A percentile compares a stretch with the other conserved stretches of the same genome.
Conservation (phyloP, 306 rosid species). For the Parietaria judaica region DNA sequence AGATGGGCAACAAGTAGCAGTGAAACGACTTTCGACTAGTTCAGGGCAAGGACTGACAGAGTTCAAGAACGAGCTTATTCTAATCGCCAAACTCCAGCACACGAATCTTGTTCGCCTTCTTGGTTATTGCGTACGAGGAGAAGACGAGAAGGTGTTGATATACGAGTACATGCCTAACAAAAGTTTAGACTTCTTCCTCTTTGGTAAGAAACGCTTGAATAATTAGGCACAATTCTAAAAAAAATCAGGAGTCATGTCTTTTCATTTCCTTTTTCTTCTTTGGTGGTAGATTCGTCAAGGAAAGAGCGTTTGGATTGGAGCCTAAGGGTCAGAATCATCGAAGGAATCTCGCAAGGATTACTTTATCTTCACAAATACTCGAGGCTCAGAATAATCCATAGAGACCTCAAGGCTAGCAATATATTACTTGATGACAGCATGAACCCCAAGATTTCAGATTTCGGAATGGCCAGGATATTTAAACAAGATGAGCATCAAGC, state of each 20-base stretch:
- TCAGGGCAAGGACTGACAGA: slow-evolving; percentile 16
- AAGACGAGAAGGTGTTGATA: slow-evolving; percentile 49
- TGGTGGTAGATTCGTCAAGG: not conserved
- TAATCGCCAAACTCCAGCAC: slow-evolving; percentile 15
- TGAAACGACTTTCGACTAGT: slow-evolving; percentile 11
- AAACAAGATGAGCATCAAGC: no score
- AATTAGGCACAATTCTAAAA: no score
- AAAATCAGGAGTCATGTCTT: no score
- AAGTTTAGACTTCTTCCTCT: slow-evolving; percentile 41
- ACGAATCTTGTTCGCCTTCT: slow-evolving; percentile 31
- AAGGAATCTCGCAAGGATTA: slow-evolving; percentile 15
- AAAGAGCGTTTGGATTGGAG: slow-evolving; percentile 7
- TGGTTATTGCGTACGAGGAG: slow-evolving; percentile 38
- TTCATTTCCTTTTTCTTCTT: no score
- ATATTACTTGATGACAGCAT: no score
- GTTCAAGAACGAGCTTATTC: slow-evolving; percentile 16
- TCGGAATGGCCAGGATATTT: no score
- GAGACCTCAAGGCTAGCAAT: no score
- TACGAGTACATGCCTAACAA: slow-evolving; percentile 55
- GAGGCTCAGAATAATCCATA: no score
- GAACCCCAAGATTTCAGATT: no score
- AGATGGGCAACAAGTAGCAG: slow-evolving; percentile 10
- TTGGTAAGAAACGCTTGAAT: slow-evolving; percentile 20
- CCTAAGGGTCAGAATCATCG: not conserved
- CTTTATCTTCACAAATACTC: no score